Evolutionary conservation across 495 filamentous ascomycete genomes (phyloP).

Genomic region (Parathielavia appendiculata): DNA sequence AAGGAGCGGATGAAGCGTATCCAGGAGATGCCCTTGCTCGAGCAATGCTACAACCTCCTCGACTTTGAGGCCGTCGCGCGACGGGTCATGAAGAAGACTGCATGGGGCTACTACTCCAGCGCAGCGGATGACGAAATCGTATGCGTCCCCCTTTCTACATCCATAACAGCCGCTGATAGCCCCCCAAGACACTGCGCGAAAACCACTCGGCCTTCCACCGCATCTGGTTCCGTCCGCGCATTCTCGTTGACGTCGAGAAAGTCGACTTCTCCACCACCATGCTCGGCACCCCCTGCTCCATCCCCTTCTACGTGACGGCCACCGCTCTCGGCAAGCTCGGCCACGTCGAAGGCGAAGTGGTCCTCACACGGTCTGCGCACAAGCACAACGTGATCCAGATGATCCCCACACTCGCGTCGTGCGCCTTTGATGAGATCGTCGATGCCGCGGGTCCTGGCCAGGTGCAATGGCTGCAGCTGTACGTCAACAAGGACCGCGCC

Average conservation of each 20-base stretch:
- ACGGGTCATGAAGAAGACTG: constrained; percentile 84
- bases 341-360: constrained; percentile 81
- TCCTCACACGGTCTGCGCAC: constrained; percentile 77
- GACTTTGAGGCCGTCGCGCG: constrained; percentile 92
- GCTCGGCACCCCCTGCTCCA: constrained; percentile 75
- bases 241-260: constrained; percentile 80
- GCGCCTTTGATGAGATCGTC: constrained; percentile 94
- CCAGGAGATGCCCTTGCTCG: constrained; percentile 69
- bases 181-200: constrained; percentile 80
- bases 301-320: constrained; percentile 89
- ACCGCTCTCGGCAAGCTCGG: constrained; percentile 90
- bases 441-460: constrained; percentile 77
- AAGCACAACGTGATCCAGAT: constrained; percentile 89
- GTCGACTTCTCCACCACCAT: constrained; percentile 84
- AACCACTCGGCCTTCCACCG: constrained; percentile 95
- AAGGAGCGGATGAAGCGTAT: constrained; percentile 68
- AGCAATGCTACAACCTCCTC: constrained; percentile 89
- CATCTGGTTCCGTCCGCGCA: constrained; percentile 89
- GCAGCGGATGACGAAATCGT: constrained; percentile 97
- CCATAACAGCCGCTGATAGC: not conserved
- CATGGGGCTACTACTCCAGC: constrained; percentile 95
- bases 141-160: not conserved
- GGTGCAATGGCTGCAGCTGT: constrained; percentile 94
- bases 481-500: constrained; percentile 93
- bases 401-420: constrained; percentile 97